These are phyloP conservation scores for Salix suchowensis DNA, from an alignment of 345 rosid species.

Conservation along the genomic window DNA sequence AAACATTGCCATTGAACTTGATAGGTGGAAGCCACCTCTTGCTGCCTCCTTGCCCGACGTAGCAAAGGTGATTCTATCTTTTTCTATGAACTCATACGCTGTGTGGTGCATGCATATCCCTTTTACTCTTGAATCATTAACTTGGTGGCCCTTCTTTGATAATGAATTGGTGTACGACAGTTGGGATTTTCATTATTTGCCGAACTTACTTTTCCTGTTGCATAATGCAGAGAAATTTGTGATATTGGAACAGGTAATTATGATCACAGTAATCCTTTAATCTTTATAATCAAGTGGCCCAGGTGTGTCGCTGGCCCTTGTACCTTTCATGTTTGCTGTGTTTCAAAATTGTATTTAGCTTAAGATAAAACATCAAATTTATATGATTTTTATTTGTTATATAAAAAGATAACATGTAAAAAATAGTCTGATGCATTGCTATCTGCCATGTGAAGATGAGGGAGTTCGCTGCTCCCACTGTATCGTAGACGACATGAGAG, in stretches of 20 bases:
- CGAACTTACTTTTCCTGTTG: slow-evolving; percentile 9
- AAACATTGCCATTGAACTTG: slow-evolving; percentile 24
- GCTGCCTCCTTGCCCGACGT: slow-evolving; percentile 26
- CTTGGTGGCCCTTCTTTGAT: slow-evolving; percentile 29
- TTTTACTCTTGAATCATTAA: slow-evolving; percentile 30
- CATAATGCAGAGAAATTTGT: slow-evolving; percentile 11
- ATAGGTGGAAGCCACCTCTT: slow-evolving; percentile 49
- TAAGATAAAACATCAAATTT: too few relatives aligned
- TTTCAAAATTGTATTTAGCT: too few relatives aligned
- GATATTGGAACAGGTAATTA: neutral
- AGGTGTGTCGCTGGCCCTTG: neutral
- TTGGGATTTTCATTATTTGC: neutral
- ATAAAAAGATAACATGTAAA: too few relatives aligned
- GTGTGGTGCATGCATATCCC: slow-evolving; percentile 13
- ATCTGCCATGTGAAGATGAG: slow-evolving; percentile 21
- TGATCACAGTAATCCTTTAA: slow-evolving; percentile 8
- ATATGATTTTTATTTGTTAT: too few relatives aligned
- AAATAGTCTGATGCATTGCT: too few relatives aligned
- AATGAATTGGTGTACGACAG: slow-evolving; percentile 11
- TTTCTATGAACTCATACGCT: slow-evolving; percentile 14
- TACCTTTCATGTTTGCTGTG: too few relatives aligned
- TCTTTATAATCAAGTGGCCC: slow-evolving; percentile 18
- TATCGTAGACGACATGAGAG: neutral
- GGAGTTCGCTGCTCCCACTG: slow-evolving; percentile 7
- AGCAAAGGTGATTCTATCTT: slow-evolving; percentile 5